Evolutionary conservation across 306 rosid species (phyloP).

Genomic region (Ceratonia siliqua): DNA sequence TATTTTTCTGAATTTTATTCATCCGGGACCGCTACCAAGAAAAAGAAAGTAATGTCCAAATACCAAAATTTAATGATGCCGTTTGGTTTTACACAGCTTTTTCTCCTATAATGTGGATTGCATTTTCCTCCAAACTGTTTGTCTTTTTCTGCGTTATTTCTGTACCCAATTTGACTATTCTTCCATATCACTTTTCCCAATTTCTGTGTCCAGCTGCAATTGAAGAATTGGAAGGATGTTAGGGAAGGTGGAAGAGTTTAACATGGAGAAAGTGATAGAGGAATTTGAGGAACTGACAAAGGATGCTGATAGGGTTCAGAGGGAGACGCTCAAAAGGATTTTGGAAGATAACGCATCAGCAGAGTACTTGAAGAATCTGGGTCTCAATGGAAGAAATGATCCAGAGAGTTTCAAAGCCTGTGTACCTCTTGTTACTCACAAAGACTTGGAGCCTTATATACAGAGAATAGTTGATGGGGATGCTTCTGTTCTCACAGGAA

Average conservation of each 20-base stretch:
- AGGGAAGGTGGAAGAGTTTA: slow-evolving; percentile 68
- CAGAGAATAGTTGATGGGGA: slow-evolving; percentile 76
- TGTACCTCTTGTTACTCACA: slow-evolving; percentile 84
- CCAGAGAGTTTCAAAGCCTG: slow-evolving; percentile 74
- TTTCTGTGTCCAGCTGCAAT: slow-evolving; percentile 2
- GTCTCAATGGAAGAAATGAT: slow-evolving; percentile 84
- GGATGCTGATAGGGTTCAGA: slow-evolving; percentile 77
- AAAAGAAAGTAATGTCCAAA: neutral
- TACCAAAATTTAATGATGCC: neutral
- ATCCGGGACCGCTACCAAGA: neutral
- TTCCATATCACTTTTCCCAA: too few species aligned
- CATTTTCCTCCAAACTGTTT: slow-evolving; percentile 4
- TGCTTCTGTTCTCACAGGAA: slow-evolving; percentile 80
- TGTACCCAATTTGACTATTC: slow-evolving; percentile 1
- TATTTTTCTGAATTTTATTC: neutral
- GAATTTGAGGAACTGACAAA: slow-evolving; percentile 71
- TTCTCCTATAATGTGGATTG: neutral
- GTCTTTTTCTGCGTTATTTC: slow-evolving; percentile 28
- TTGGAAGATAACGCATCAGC: slow-evolving; percentile 72
- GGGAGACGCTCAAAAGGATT: slow-evolving; percentile 67
- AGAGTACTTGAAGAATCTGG: slow-evolving; percentile 73
- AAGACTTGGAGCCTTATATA: slow-evolving; percentile 67
- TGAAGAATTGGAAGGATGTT: slow-evolving; percentile 53
- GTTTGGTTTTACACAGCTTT: neutral
- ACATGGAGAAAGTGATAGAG: slow-evolving; percentile 64